Evolutionary conservation across 2,329 filamentous ascomycete species (phyloP).

Genomic region (Bipolaris zeicola): DNA sequence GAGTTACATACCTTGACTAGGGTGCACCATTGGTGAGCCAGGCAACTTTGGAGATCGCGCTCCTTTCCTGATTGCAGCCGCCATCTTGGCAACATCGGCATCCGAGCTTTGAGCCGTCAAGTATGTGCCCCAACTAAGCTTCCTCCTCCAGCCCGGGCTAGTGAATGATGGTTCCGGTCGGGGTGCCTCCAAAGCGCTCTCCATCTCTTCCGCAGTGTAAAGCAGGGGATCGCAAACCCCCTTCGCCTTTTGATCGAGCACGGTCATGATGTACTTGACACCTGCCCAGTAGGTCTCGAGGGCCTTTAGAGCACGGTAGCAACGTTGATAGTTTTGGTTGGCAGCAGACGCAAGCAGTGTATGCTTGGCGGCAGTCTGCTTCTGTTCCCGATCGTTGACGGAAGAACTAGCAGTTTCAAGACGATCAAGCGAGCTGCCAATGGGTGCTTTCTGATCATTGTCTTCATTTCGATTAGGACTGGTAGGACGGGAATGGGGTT

Average conservation of each 20-base stretch:
- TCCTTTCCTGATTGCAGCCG: slow-evolving; percentile 40
- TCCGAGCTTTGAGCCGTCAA: slow-evolving; percentile 41
- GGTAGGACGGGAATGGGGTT: slow-evolving; percentile 66
- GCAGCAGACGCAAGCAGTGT: slow-evolving; percentile 79
- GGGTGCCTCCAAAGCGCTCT: slow-evolving; percentile 66
- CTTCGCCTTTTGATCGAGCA: slow-evolving; percentile 84
- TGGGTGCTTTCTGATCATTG: neutral
- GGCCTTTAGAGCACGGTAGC: slow-evolving; percentile 81
- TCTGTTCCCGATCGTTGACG: slow-evolving; percentile 44
- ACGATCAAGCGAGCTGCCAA: slow-evolving; percentile 9
- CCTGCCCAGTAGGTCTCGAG: slow-evolving; percentile 87
- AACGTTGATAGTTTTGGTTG: slow-evolving; percentile 84
- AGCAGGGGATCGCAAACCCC: slow-evolving; percentile 77
- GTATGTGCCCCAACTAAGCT: slow-evolving; percentile 53
- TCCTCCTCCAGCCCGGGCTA: slow-evolving; percentile 58
- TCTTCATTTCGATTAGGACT: slow-evolving; percentile 14
- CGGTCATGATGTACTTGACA: slow-evolving; percentile 83
- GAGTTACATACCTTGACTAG: slow-evolving; percentile 54
- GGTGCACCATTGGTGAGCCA: slow-evolving; percentile 56
- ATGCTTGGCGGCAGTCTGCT: slow-evolving; percentile 64
- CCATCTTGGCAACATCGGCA: slow-evolving; percentile 38
- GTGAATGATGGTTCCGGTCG: slow-evolving; percentile 57
- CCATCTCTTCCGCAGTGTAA: slow-evolving; percentile 75
- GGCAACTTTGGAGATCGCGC: slow-evolving; percentile 38
- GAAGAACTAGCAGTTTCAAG: slow-evolving; percentile 16